Percentiles rank a stretch among this genome's conserved stretches.
Evolutionary conservation across 1,284 basidiomycete genomes (phyloP).

Genomic region (Ceratobasidium sp.): DNA sequence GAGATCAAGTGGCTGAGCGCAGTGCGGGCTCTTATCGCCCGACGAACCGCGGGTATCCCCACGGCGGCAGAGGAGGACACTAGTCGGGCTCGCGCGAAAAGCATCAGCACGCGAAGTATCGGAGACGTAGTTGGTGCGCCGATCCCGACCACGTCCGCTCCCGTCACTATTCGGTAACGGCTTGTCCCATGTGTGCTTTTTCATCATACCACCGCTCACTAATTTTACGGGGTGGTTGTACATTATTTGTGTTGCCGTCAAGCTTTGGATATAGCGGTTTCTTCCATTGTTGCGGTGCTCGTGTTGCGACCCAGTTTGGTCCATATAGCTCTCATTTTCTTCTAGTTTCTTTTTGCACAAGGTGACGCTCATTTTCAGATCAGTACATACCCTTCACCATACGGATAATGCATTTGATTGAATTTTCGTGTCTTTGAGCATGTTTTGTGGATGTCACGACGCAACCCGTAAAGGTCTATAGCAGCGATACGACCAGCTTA

Average conservation of each 20-base stretch:
- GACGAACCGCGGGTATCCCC: slow-evolving; percentile 56
- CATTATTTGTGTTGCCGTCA: slow-evolving; percentile 23
- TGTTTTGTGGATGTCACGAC: too few species aligned
- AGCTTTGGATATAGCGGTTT: not conserved
- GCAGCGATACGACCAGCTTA: too few species aligned
- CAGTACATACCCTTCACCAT: slow-evolving; percentile 31
- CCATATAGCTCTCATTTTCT: not conserved
- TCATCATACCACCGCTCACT: not conserved
- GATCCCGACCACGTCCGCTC: slow-evolving; percentile 12
- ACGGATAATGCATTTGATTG: slow-evolving; percentile 43
- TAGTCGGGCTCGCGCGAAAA: slow-evolving; percentile 26
- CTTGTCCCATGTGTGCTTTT: not conserved
- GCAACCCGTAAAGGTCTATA: too few species aligned
- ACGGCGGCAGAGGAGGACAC: not conserved
- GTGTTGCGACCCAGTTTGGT: not conserved
- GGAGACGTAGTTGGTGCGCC: slow-evolving; percentile 31
- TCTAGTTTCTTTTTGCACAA: slow-evolving; percentile 13
- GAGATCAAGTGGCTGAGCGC: slow-evolving; percentile 99
- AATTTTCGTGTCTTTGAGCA: slow-evolving; percentile 6
- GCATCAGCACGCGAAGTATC: slow-evolving; percentile 34
- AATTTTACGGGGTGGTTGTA: slow-evolving; percentile 31
- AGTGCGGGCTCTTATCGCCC: slow-evolving; percentile 86
- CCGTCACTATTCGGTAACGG: slow-evolving; percentile 26
- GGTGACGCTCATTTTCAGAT: slow-evolving; percentile 10
- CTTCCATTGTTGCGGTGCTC: slow-evolving; percentile 6